A percentile compares a stretch with the other conserved stretches of the same genome.
Conservation (phyloP, 2,329 filamentous ascomycete genomes). For the Ustulina deusta region DNA sequence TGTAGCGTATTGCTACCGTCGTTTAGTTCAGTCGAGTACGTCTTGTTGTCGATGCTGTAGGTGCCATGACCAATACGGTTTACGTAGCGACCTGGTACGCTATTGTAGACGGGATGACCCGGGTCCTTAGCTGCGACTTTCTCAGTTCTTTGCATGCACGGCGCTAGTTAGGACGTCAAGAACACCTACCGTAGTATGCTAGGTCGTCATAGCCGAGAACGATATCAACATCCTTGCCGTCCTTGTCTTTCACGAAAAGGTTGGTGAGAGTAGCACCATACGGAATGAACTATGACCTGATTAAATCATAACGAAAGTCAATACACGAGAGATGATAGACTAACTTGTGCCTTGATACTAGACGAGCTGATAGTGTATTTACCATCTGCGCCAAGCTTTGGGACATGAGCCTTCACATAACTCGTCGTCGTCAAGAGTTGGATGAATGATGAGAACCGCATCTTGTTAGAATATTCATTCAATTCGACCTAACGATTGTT, state of each 20-base stretch:
- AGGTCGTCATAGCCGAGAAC: slow-evolving; percentile 74
- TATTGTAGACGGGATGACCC: slow-evolving; percentile 70
- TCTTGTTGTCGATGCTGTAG: slow-evolving; percentile 65
- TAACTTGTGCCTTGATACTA: slow-evolving; percentile 50
- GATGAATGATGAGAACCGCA: slow-evolving; percentile 43
- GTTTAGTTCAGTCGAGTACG: slow-evolving; percentile 67
- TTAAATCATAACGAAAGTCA: background rate
- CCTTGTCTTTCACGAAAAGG: slow-evolving; percentile 71
- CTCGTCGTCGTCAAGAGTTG: slow-evolving; percentile 42
- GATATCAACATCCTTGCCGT: slow-evolving; percentile 71
- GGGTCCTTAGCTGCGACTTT: slow-evolving; percentile 50
- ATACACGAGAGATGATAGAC: slow-evolving; percentile 7
- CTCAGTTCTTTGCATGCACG: background rate
- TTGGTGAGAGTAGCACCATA: slow-evolving; percentile 72
- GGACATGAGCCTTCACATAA: slow-evolving; percentile 41
- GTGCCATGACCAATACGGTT: slow-evolving; percentile 71
- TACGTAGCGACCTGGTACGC: slow-evolving; percentile 72
- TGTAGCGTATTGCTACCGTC: slow-evolving; percentile 68
- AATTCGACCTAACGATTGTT: background rate
- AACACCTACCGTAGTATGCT: slow-evolving; percentile 62
- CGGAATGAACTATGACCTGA: slow-evolving; percentile 47
- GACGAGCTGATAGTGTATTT: slow-evolving; percentile 50
- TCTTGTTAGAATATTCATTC: slow-evolving; percentile 31
- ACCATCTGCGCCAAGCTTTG: slow-evolving; percentile 47
- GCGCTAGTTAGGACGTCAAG: background rate